Percentiles rank a stretch among this genome's conserved stretches.
Conservation (phyloP, 768 basidiomycete genomes). For the Tylopilus sp. region DNA sequence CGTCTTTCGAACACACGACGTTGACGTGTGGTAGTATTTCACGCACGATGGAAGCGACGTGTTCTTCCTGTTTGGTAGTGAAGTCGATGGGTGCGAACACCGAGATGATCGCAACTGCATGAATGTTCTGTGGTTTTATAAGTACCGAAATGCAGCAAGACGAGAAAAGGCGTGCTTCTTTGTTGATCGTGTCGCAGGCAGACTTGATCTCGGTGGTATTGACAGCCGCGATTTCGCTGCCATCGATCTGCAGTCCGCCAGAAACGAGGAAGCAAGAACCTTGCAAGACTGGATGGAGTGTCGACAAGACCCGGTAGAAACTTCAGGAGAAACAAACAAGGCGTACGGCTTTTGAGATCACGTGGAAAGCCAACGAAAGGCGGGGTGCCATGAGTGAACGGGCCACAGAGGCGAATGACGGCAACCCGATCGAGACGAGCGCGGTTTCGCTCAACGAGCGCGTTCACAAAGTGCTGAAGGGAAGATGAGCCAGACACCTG, state of each 20-base stretch:
- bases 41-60: constrained; percentile 40
- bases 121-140: constrained; percentile 19
- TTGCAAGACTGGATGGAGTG: constrained; percentile 19
- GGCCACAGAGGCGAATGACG: constrained; percentile 59
- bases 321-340: background rate
- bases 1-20: constrained; percentile 53
- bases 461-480: constrained; percentile 51
- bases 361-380: constrained; percentile 52
- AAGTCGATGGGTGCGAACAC: constrained; percentile 49
- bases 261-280: constrained; percentile 36
- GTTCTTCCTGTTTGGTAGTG: constrained; percentile 44
- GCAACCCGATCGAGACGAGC: constrained; percentile 55
- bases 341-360: constrained; percentile 29
- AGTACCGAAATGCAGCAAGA: background rate
- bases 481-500: background rate
- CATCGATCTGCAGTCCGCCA: constrained; percentile 45
- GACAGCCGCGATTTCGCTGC: constrained; percentile 41
- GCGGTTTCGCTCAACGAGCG: constrained; percentile 55
- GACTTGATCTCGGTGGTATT: constrained; percentile 42
- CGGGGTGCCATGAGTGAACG: constrained; percentile 54
- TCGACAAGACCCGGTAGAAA: background rate
- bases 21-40: constrained; percentile 39
- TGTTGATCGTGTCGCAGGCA: constrained; percentile 39
- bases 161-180: constrained; percentile 17
- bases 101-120: constrained; percentile 42